Evolutionary conservation across 148 eudicot genomes (phyloP).

Genomic region (Camellia japonica): DNA sequence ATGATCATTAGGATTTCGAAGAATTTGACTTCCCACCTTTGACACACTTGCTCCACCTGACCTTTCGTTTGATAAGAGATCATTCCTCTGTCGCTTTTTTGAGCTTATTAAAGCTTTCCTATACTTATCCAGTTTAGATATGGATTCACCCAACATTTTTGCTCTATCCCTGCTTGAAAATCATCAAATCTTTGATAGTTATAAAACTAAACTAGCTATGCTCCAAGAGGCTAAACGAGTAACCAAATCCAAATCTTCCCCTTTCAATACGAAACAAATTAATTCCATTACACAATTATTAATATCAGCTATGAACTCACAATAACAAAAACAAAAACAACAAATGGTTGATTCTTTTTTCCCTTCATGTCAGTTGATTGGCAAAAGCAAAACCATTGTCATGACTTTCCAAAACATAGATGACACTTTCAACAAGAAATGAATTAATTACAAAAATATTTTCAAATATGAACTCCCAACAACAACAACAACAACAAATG

Average conservation of each 20-base stretch:
- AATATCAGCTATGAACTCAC: not conserved
- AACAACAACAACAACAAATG: no score
- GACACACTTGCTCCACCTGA: constrained; percentile 36
- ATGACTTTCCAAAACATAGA: no score
- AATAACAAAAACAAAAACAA: no score
- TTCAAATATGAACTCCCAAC: no score
- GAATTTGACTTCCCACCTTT: constrained; percentile 36
- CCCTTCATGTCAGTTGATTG: no score
- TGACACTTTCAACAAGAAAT: no score
- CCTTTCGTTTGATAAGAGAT: constrained; percentile 32
- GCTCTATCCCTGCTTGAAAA: constrained; percentile 39
- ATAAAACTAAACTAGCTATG: not conserved
- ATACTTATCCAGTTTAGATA: constrained; percentile 38
- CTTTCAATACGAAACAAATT: constrained; percentile 5
- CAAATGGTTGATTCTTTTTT: no score
- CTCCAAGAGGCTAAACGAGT: not conserved
- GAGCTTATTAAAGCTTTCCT: constrained; percentile 25
- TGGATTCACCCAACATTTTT: constrained; percentile 36
- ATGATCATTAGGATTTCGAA: constrained; percentile 34
- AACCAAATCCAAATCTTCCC: not conserved
- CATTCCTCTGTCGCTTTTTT: constrained; percentile 48
- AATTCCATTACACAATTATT: not conserved
- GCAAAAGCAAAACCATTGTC: no score
- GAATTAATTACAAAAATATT: no score
- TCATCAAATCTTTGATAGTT: not conserved